A percentile compares a stretch with the other conserved stretches of the same genome.
Conservation (phyloP, 1,139 yeast species). For the Pichia sp. region DNA sequence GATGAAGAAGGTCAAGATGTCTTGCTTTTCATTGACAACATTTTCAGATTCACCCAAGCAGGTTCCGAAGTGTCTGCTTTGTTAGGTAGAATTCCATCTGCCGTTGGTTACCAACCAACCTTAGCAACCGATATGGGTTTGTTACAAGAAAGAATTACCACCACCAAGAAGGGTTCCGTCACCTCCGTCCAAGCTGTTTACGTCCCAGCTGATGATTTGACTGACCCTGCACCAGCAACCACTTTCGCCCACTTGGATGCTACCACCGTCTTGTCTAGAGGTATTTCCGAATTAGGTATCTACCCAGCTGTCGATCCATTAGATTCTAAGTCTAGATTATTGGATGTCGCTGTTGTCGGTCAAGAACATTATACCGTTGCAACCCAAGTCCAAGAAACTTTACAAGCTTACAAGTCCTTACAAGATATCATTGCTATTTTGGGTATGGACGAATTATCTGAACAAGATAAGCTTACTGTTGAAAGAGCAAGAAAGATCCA, state of each 20-base stretch:
- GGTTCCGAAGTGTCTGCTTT: slow-evolving; percentile 99
- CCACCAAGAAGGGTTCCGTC: slow-evolving; percentile 99
- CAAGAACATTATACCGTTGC: slow-evolving; percentile 98
- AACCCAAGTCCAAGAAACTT: slow-evolving; percentile 90
- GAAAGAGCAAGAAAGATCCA: slow-evolving; percentile 99
- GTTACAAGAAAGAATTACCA: slow-evolving; percentile 99
- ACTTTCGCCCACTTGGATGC: slow-evolving; percentile 99
- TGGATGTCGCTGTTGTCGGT: slow-evolving; percentile 96
- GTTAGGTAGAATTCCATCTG: slow-evolving; percentile 99
- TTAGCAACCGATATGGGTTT: slow-evolving; percentile 99
- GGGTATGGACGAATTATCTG: slow-evolving; percentile 99
- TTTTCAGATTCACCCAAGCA: slow-evolving; percentile 99
- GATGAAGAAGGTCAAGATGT: slow-evolving; percentile 99
- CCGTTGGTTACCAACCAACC: slow-evolving; percentile 99
- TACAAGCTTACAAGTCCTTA: slow-evolving; percentile 99
- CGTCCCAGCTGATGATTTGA: slow-evolving; percentile 99
- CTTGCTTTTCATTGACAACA: slow-evolving; percentile 98
- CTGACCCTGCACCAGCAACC: slow-evolving; percentile 99
- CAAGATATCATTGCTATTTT: slow-evolving; percentile 99
- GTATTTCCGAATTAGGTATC: slow-evolving; percentile 99
- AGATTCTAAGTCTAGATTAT: slow-evolving; percentile 98
- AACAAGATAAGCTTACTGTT: slow-evolving; percentile 96
- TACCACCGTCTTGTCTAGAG: slow-evolving; percentile 99
- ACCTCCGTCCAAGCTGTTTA: slow-evolving; percentile 99
- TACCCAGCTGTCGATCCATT: slow-evolving; percentile 99